A percentile compares a stretch with the other conserved stretches of the same genome.
Conservation (phyloP, 495 filamentous ascomycete species). For the Chaetomium fimeti region DNA sequence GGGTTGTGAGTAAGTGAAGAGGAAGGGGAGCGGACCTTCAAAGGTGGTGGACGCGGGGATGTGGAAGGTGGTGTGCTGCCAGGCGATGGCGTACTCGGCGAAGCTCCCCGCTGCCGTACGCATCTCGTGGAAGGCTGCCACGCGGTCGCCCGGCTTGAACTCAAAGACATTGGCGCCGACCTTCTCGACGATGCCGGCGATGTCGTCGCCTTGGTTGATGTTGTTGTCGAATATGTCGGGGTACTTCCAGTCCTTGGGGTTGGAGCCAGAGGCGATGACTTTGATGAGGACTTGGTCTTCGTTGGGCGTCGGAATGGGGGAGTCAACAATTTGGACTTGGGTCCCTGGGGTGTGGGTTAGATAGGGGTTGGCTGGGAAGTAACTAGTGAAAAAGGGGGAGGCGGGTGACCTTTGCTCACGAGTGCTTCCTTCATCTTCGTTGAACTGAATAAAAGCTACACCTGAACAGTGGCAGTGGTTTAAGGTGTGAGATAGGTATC, state of each 20-base stretch:
- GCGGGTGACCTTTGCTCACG: conserved; percentile 13
- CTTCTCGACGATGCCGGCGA: conserved; percentile 64
- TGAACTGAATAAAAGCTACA: not conserved
- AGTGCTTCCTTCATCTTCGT: conserved; percentile 10
- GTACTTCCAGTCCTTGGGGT: conserved; percentile 79
- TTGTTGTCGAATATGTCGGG: conserved; percentile 25
- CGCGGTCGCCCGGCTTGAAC: conserved; percentile 66
- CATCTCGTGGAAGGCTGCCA: conserved; percentile 66
- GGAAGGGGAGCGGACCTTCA: conserved; percentile 47
- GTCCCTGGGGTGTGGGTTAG: conserved; percentile 31
- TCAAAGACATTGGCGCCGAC: conserved; percentile 61
- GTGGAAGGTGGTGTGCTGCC: conserved; percentile 66
- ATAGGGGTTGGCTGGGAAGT: not conserved
- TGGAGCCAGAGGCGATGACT: conserved; percentile 65
- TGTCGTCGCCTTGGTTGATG: conserved; percentile 67
- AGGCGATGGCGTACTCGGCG: conserved; percentile 69
- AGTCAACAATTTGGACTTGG: conserved; percentile 61
- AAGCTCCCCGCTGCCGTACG: conserved; percentile 56
- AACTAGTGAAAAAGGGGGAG: conserved; percentile 1
- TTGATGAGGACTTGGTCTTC: conserved; percentile 67
- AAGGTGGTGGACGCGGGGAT: conserved; percentile 63
- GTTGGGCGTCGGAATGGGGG: conserved; percentile 59
- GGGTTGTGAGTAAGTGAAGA: not conserved
- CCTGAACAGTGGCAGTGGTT: not conserved
- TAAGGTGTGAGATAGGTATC: not conserved